phyloP scores from a whole-genome alignment of 2,329 filamentous ascomycete species.

The Fusarium begoniae region DNA sequence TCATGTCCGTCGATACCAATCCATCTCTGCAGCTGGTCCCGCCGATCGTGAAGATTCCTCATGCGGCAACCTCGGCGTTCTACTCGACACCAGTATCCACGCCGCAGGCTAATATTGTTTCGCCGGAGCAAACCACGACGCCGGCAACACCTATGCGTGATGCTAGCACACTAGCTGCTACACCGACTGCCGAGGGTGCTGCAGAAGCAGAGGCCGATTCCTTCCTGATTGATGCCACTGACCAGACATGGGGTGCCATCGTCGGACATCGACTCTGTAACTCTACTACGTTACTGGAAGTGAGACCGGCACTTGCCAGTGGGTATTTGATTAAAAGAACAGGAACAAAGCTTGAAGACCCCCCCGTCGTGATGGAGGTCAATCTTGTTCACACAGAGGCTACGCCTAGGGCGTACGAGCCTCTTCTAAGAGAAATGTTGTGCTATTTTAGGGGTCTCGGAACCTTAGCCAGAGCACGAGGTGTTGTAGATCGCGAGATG shows the following conservation, averaged over 20 bases:
- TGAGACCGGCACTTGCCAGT: conserved; percentile 67
- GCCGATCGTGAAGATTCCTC: conserved; percentile 59
- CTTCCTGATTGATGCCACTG: conserved; percentile 75
- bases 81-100: conserved; percentile 75
- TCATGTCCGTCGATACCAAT: conserved; percentile 72
- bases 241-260: conserved; percentile 80
- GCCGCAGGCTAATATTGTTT: conserved; percentile 67
- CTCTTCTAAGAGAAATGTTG: conserved; percentile 75
- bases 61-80: conserved; percentile 54
- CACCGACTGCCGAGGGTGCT: conserved; percentile 54
- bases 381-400: conserved; percentile 69
- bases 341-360: conserved; percentile 64
- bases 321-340: conserved; percentile 74
- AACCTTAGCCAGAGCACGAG: conserved; percentile 73
- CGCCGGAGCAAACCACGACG: conserved; percentile 66
- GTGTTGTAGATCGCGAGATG: conserved; percentile 65
- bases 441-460: conserved; percentile 74
- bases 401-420: conserved; percentile 64
- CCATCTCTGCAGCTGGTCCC: conserved; percentile 72
- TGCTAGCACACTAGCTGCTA: conserved; percentile 53
- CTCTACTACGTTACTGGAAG: conserved; percentile 62
- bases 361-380: conserved; percentile 69
- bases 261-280: conserved; percentile 73
- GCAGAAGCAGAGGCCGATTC: conserved; percentile 64
- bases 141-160: conserved; percentile 59